Conservation (phyloP, 208 protist species). For the Trichomonas vaginalis region DNA sequence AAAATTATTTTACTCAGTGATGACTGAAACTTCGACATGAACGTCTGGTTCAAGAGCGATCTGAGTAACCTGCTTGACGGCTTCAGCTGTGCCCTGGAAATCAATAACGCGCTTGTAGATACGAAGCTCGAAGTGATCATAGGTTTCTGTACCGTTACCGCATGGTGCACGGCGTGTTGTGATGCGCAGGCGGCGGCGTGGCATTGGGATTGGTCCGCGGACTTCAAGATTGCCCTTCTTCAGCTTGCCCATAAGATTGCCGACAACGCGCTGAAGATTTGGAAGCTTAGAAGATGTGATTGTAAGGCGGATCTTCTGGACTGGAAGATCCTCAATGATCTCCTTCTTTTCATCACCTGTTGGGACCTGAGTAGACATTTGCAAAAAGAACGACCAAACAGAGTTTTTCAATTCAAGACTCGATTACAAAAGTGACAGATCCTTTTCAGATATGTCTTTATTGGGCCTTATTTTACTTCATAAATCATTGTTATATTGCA, state of each 20-base stretch:
- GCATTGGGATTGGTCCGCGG: neutral
- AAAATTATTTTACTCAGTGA: constrained; percentile 5
- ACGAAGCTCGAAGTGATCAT: neutral
- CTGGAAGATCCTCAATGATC: neutral
- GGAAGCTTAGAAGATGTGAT: neutral
- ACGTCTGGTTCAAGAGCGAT: neutral
- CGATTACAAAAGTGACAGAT: too few relatives aligned
- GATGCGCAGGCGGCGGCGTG: neutral
- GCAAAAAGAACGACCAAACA: neutral
- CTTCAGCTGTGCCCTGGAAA: neutral
- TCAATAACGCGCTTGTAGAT: constrained; percentile 12
- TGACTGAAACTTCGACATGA: constrained; percentile 7
- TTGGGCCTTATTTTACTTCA: too few relatives aligned
- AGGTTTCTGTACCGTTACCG: constrained; percentile 20
- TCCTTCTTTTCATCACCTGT: constrained; percentile 13
- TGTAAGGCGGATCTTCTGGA: neutral
- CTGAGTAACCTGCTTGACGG: constrained; percentile 11
- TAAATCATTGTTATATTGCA: too few relatives aligned
- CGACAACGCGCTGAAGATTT: neutral
- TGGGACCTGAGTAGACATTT: neutral
- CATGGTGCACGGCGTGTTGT: constrained; percentile 20
- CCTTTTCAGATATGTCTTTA: too few relatives aligned
- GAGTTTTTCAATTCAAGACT: neutral
- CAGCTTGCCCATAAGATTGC: neutral
- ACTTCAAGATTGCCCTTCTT: neutral